A percentile compares a stretch with the other conserved stretches of the same genome.
Conservation (phyloP, 2,329 filamentous ascomycete species). For the Tolypocladium amazonense region DNA sequence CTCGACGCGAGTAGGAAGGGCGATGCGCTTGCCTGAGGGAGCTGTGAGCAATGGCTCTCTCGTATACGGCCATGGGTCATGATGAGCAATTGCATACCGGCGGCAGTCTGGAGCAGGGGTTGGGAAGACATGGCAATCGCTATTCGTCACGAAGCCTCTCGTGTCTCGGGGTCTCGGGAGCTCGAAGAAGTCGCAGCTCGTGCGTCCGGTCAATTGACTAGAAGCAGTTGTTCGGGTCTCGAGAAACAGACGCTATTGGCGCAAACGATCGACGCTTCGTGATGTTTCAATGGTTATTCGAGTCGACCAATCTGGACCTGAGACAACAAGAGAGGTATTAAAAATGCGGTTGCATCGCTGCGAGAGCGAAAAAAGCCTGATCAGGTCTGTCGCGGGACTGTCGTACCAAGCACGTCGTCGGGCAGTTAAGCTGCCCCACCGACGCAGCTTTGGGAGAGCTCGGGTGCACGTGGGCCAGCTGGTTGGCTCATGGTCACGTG, state of each 20-base stretch:
- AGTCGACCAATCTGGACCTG: neutral
- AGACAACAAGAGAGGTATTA: neutral
- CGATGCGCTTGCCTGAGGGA: slow-evolving; percentile 85
- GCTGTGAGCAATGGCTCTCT: slow-evolving; percentile 6
- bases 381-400: neutral
- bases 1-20: slow-evolving; percentile 93
- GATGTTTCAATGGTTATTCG: neutral
- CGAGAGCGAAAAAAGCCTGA: neutral
- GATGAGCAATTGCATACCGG: slow-evolving; percentile 48
- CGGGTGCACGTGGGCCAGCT: slow-evolving; percentile 20
- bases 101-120: slow-evolving; percentile 87
- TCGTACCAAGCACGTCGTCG: neutral
- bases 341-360: neutral
- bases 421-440: neutral
- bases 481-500: slow-evolving; percentile 20
- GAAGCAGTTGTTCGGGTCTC: neutral
- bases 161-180: neutral
- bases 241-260: neutral
- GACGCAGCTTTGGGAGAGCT: slow-evolving; percentile 2
- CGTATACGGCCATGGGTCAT: neutral
- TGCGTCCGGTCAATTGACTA: neutral
- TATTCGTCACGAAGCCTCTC: neutral
- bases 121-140: slow-evolving; percentile 73
- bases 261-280: neutral
- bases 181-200: neutral